Evolutionary conservation across 345 rosid genomes (phyloP).

Genomic region (Eucalyptus urophylla): DNA sequence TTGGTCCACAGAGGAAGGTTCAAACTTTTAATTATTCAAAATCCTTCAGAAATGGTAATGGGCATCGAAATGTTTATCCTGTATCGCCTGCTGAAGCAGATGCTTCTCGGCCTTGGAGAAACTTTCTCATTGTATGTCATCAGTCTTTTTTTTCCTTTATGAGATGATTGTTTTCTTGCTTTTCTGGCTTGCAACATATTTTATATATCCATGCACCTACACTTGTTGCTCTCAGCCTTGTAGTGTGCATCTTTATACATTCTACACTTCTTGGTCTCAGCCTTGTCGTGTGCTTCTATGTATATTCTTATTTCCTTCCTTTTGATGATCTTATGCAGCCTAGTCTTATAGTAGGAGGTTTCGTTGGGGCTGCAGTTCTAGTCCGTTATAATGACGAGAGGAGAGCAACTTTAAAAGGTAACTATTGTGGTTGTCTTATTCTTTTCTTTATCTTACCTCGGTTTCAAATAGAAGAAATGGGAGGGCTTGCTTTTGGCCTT

Average conservation of each 20-base stretch:
- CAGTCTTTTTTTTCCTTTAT: not conserved
- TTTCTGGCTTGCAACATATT: not conserved
- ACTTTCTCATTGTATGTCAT: conserved; percentile 38
- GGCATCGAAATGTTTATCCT: conserved; percentile 1
- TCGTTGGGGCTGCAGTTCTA: conserved; percentile 40
- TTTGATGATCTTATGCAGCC: conserved; percentile 34
- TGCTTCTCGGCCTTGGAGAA: conserved; percentile 24
- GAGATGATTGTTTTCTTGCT: not conserved
- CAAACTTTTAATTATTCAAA: conserved; percentile 39
- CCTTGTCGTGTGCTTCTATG: not conserved
- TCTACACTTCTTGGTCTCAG: not conserved
- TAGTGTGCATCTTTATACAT: not conserved
- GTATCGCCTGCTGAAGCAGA: conserved; percentile 12
- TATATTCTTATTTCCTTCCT: not conserved
- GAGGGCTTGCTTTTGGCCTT: not conserved
- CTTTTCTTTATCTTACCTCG: not conserved
- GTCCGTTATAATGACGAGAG: conserved; percentile 77
- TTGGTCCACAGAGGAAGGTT: conserved; percentile 22
- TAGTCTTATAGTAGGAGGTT: conserved; percentile 30
- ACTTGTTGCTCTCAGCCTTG: not conserved
- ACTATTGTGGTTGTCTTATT: not conserved
- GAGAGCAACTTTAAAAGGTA: conserved; percentile 62
- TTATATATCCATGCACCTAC: not conserved
- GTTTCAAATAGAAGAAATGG: not conserved
- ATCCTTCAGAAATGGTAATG: conserved; percentile 20